Evolutionary conservation across 352 stramenopile genomes (phyloP).

Genomic region (Globisporangium solare): DNA sequence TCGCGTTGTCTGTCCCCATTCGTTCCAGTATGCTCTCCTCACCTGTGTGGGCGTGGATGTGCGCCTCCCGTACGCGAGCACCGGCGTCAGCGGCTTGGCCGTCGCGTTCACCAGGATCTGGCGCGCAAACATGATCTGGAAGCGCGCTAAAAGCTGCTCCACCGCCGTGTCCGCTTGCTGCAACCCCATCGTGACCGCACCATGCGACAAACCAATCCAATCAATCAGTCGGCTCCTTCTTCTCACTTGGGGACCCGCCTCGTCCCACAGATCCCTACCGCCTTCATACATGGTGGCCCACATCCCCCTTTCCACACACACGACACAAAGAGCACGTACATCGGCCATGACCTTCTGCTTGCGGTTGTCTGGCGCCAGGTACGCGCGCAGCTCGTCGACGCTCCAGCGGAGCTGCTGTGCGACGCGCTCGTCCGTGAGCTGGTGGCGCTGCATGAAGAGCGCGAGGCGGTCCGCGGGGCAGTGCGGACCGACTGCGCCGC

Average conservation of each 20-base stretch:
- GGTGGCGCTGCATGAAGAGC: constrained; percentile 59
- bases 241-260: background rate
- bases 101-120: constrained; percentile 26
- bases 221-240: background rate
- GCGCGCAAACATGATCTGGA: constrained; percentile 42
- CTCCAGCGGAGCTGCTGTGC: constrained; percentile 51
- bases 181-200: too few relatives aligned
- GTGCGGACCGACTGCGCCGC: constrained; percentile 14
- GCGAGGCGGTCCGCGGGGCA: constrained; percentile 50
- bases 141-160: constrained; percentile 58
- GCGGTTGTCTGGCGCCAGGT: constrained; percentile 47
- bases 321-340: constrained; percentile 8
- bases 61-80: constrained; percentile 27
- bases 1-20: too few relatives aligned
- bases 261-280: constrained; percentile 2
- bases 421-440: constrained; percentile 34
- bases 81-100: constrained; percentile 28
- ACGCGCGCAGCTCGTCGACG: constrained; percentile 41
- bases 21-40: too few relatives aligned
- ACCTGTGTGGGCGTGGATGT: constrained; percentile 42
- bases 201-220: too few relatives aligned
- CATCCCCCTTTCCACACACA: background rate
- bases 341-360: constrained; percentile 27
- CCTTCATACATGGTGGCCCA: background rate
- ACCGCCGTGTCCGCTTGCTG: constrained; percentile 52